Conservation (phyloP, 2,329 filamentous ascomycete species). For the Colletotrichum sp. region DNA sequence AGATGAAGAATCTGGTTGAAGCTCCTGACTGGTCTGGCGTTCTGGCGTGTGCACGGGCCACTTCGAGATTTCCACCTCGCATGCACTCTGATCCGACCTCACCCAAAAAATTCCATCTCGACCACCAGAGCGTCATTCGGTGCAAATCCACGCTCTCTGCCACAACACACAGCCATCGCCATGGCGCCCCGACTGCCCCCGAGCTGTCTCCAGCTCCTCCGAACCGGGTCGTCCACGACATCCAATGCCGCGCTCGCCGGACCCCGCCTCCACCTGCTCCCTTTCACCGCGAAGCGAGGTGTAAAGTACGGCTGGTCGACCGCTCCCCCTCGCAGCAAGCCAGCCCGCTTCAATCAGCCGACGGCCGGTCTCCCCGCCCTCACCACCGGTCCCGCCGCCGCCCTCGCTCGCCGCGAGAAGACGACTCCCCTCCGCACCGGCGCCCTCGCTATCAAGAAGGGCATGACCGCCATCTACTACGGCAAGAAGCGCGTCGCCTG, state of each 20-base stretch:
- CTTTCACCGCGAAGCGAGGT: constrained; percentile 50
- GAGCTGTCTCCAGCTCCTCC: constrained; percentile 22
- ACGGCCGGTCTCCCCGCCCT: constrained; percentile 61
- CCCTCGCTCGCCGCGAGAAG: constrained; percentile 61
- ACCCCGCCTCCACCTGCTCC: constrained; percentile 46
- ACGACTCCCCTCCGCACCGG: constrained; percentile 76
- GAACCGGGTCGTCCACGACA: background rate
- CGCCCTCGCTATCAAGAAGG: constrained; percentile 87
- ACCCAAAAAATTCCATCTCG: constrained; percentile 23
- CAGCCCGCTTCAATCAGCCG: constrained; percentile 64
- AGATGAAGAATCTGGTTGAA: background rate
- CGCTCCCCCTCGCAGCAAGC: constrained; percentile 54
- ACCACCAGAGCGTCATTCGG: background rate
- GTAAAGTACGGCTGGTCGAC: constrained; percentile 69
- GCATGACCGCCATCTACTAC: constrained; percentile 93
- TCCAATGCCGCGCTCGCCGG: constrained; percentile 5
- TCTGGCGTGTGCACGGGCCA: constrained; percentile 13
- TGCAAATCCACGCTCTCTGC: background rate
- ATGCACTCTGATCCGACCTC: constrained; percentile 12
- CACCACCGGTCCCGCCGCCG: constrained; percentile 64
- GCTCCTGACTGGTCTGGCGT: background rate
- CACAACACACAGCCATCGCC: background rate
- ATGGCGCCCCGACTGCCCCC: constrained; percentile 23
- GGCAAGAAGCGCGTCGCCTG: constrained; percentile 80
- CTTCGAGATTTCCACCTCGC: constrained; percentile 6